Evolutionary conservation across 2,329 filamentous ascomycete species (phyloP).

Genomic region (Cercospora canescens): DNA sequence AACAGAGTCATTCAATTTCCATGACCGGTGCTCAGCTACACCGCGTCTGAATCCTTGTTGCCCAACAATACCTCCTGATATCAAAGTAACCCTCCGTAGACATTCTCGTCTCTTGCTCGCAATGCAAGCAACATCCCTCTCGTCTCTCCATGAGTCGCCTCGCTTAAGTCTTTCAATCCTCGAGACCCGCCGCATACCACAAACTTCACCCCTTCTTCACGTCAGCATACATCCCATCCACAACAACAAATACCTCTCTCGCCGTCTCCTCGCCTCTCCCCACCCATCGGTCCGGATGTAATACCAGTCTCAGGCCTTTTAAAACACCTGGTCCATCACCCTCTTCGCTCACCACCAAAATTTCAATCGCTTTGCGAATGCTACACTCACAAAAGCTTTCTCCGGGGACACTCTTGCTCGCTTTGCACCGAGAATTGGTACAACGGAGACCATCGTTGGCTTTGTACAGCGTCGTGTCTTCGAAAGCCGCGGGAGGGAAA

Average conservation of each 20-base stretch:
- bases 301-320: not conserved
- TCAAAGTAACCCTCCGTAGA: no score
- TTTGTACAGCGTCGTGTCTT: not conserved
- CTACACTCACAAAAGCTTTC: not conserved
- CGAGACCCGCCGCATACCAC: not conserved
- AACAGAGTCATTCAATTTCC: no score
- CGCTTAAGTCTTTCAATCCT: no score
- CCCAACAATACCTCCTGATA: no score
- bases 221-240: not conserved
- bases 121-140: no score
- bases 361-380: not conserved
- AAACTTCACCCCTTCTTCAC: not conserved
- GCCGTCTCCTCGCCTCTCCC: constrained; percentile 1
- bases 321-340: not conserved
- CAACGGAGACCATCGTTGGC: not conserved
- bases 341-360: not conserved
- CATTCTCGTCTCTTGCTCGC: no score
- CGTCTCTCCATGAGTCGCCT: no score
- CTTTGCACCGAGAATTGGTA: not conserved
- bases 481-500: not conserved
- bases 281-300: constrained; percentile 10
- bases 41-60: no score
- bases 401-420: not conserved
- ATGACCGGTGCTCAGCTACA: no score
- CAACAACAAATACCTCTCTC: constrained; percentile 10